Conservation (phyloP, 331 rosid genomes). For the Rhamnella rubrinervis region DNA sequence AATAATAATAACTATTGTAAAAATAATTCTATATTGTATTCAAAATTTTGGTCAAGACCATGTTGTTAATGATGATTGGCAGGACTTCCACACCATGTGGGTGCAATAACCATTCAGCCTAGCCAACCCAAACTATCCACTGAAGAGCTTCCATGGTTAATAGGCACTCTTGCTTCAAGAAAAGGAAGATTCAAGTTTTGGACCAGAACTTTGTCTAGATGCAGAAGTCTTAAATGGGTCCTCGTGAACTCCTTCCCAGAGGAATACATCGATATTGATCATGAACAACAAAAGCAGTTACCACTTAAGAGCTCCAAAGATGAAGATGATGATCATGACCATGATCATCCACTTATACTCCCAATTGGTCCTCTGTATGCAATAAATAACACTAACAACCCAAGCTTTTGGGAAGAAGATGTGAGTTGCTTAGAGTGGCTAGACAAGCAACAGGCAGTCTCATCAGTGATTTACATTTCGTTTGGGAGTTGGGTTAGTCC, state of each 20-base stretch:
- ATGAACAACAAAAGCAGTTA: background rate
- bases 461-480: constrained; percentile 68
- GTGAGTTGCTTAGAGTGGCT: constrained; percentile 68
- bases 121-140: constrained; percentile 46
- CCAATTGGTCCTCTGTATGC: constrained; percentile 48
- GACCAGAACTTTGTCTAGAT: constrained; percentile 65
- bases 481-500: constrained; percentile 94
- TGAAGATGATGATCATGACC: background rate
- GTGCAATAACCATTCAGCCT: constrained; percentile 35
- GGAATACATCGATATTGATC: constrained; percentile 29
- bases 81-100: constrained; percentile 58
- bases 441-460: constrained; percentile 30
- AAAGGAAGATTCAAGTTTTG: constrained; percentile 76
- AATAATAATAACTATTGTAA: too few relatives aligned
- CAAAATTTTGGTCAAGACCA: background rate
- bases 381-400: constrained; percentile 14
- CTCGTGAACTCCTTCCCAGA: constrained; percentile 61
- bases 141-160: constrained; percentile 79
- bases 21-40: too few relatives aligned
- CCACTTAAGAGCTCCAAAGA: background rate
- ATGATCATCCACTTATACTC: constrained; percentile 25
- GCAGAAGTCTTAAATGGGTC: constrained; percentile 50
- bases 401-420: constrained; percentile 81
- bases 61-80: background rate
- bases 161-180: constrained; percentile 59